phyloP scores from a whole-genome alignment of 2,329 filamentous ascomycete species.

The Gyromitra esculenta region DNA sequence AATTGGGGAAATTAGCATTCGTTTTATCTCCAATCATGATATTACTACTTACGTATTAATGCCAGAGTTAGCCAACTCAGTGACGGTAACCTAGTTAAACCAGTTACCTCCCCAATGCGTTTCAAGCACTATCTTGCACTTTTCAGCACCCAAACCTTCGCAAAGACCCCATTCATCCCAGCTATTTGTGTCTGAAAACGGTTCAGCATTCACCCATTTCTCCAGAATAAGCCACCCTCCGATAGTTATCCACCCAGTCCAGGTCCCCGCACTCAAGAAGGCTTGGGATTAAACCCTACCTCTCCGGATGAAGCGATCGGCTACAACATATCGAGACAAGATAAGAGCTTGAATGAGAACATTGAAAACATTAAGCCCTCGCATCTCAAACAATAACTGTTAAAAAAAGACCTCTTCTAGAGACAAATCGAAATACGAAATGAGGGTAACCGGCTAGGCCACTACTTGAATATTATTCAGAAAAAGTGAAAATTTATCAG shows the following conservation, averaged over 20 bases:
- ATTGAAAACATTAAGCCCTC: background rate
- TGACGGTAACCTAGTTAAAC: conserved; percentile 67
- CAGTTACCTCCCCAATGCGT: conserved; percentile 60
- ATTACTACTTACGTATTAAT: conserved; percentile 65
- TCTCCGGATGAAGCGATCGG: conserved; percentile 14
- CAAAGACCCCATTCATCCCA: conserved; percentile 2
- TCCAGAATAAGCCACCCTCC: conserved; percentile 33
- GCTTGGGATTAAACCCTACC: conserved; percentile 2
- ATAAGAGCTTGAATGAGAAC: background rate
- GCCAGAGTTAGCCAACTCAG: conserved; percentile 66
- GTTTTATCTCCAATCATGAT: background rate
- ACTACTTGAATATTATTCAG: no score
- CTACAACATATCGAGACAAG: conserved; percentile 7
- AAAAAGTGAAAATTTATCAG: no score
- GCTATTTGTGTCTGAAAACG: conserved; percentile 2
- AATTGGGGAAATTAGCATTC: conserved; percentile 1
- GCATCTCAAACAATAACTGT: conserved; percentile 12
- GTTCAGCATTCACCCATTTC: conserved; percentile 27
- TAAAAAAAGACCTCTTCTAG: background rate
- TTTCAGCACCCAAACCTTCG: conserved; percentile 8
- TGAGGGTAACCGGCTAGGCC: no score
- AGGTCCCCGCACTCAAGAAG: background rate
- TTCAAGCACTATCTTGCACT: background rate
- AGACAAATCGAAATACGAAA: no score
- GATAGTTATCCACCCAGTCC: conserved; percentile 15